Evolutionary conservation across 495 filamentous ascomycete species (phyloP), one percentile per base, ranked within the genome.

Genomic region (Neurospora sp.): DNA sequence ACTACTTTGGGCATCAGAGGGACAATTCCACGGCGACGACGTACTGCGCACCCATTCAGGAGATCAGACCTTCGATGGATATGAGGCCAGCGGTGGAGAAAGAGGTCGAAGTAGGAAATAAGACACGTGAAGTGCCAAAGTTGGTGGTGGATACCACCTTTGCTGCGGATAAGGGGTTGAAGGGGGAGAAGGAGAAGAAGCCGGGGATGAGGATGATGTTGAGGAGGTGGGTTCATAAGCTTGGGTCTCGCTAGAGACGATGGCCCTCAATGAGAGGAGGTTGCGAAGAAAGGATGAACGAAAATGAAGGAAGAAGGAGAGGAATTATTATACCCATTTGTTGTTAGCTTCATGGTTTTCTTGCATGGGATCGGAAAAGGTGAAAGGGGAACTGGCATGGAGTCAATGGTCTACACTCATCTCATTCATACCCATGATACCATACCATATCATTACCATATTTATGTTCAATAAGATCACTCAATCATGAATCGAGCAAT

Each of bases 171-270:
- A 62, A 62, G 54, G 27, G 14, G 4, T 31, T 18, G 14, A 62
- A 35, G 27, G 35, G 37, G 2, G 71, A 73, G 46, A 73, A 75
- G n/a, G 39, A 40, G 37, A 40, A 75, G 46, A 71, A 77, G 35
- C 39, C 69, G 4, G 62, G 74, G 1, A 42, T 79, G 38, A 72
- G 76, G 16, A 59, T 71, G 66, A 74, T 73, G 71, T 9, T 79
- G 40, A 39, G 23, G 14, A 70, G 74, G 59, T 79, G 77, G 77
- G 72, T 76, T 16, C 76, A 79, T 10, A 76, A 62, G 62, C n/a
- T 79, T 37, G 76, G 77, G 7, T 69, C 70, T 72, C 73, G 73
- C 12, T 78, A 77, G 76, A 71, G 70, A 35, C 72, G 74, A 62
- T 35, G 54, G 54, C 54, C 54, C 20, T 54, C 48, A 5, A 27